Conservation (phyloP, 1,139 yeast genomes). For the Zygotorulaspora mrakii region DNA sequence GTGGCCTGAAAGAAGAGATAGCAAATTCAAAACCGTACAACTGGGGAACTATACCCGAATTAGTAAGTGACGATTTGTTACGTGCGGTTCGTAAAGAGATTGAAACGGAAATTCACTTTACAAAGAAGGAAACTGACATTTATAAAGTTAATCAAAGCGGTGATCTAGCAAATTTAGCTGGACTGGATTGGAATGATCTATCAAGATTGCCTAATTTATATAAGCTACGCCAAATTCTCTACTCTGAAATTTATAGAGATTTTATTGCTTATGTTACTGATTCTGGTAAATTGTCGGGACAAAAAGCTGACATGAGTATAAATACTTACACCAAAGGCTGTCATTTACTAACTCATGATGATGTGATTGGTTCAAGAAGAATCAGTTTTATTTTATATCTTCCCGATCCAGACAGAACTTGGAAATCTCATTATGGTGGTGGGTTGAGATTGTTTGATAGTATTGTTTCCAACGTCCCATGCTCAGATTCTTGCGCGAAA, state of each 20-base stretch:
- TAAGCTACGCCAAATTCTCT: slow-evolving; percentile 78
- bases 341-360: slow-evolving; percentile 92
- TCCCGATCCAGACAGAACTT: slow-evolving; percentile 84
- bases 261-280: slow-evolving; percentile 79
- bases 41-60: slow-evolving; percentile 79
- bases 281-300: slow-evolving; percentile 84
- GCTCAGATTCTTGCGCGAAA: slow-evolving; percentile 64
- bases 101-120: slow-evolving; percentile 76
- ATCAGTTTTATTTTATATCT: slow-evolving; percentile 88
- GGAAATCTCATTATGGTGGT: slow-evolving; percentile 93
- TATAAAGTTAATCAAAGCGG: slow-evolving; percentile 95
- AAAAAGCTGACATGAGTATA: slow-evolving; percentile 86
- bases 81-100: slow-evolving; percentile 82
- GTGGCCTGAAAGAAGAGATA: slow-evolving; percentile 42
- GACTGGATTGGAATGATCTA: slow-evolving; percentile 73
- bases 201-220: slow-evolving; percentile 68
- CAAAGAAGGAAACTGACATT: slow-evolving; percentile 94
- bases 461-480: slow-evolving; percentile 83
- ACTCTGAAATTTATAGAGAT: slow-evolving; percentile 80
- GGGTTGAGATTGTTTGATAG: slow-evolving; percentile 84
- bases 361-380: slow-evolving; percentile 92
- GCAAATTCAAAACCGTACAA: slow-evolving; percentile 66
- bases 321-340: slow-evolving; percentile 91
- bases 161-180: slow-evolving; percentile 88
- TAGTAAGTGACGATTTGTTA: slow-evolving; percentile 72